These are phyloP conservation scores for Diutina pseudorugosa DNA, from an alignment of 1,139 yeast species.

Conservation along the genomic window DNA sequence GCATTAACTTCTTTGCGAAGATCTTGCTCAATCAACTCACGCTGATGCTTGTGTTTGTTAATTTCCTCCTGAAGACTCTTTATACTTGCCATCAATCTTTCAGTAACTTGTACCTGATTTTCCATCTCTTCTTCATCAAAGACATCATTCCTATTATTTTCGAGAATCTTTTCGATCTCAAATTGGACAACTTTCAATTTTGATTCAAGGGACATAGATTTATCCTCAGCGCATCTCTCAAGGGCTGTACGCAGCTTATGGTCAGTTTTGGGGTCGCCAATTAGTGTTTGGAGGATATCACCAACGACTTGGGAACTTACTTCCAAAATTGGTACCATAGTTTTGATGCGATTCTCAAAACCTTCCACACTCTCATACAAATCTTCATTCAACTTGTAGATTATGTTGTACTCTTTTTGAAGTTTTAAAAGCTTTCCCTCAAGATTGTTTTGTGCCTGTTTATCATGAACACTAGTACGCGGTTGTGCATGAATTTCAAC, in stretches of 20 bases:
- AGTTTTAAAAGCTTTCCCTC: background rate
- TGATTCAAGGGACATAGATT: background rate
- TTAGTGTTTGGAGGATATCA: background rate
- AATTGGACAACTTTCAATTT: background rate
- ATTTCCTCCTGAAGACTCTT: background rate
- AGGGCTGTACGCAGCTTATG: background rate
- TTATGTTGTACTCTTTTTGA: background rate
- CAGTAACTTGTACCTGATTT: background rate
- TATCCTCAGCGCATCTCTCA: background rate
- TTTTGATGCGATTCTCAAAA: background rate
- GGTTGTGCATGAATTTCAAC: slow-evolving; percentile 12
- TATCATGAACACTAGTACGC: slow-evolving; percentile 15
- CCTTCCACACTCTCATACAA: background rate
- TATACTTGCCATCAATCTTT: background rate
- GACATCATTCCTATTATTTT: background rate
- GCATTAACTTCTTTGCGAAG: background rate
- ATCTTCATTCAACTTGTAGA: slow-evolving; percentile 1
- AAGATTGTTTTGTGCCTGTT: background rate
- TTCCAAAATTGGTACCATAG: background rate
- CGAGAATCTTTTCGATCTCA: background rate
- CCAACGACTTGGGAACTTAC: background rate
- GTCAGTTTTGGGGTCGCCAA: background rate
- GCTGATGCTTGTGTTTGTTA: background rate
- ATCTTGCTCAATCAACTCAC: background rate
- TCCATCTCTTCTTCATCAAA: background rate